Evolutionary conservation across 2,329 filamentous ascomycete species (phyloP).

Genomic region (Xenosphaeropsis pyriputrescens): DNA sequence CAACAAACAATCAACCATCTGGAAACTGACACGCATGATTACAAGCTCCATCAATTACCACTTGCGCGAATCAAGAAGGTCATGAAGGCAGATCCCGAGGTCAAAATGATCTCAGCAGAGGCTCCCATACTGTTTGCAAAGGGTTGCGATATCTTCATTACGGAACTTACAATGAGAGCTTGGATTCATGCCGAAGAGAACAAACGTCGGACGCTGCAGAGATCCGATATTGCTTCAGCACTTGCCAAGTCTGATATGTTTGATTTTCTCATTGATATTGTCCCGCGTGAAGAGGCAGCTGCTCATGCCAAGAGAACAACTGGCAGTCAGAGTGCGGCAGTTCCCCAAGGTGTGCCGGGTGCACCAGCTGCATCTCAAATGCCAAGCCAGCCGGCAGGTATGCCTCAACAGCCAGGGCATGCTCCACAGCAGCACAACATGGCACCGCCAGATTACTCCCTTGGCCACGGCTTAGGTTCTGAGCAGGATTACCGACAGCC

Average conservation of each 20-base stretch:
- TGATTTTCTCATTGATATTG: slow-evolving; percentile 97
- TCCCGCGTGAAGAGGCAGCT: slow-evolving; percentile 84
- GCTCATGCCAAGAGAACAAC: slow-evolving; percentile 66
- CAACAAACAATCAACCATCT: slow-evolving; percentile 95
- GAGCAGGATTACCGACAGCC: slow-evolving; percentile 72
- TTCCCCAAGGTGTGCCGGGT: slow-evolving; percentile 29
- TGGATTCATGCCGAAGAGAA: slow-evolving; percentile 99
- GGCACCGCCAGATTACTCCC: slow-evolving; percentile 43
- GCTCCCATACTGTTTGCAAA: slow-evolving; percentile 97
- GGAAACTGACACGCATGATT: slow-evolving; percentile 90
- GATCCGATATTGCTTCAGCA: slow-evolving; percentile 91
- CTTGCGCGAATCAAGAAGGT: slow-evolving; percentile 99
- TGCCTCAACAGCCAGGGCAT: slow-evolving; percentile 28
- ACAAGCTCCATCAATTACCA: slow-evolving; percentile 94
- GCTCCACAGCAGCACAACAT: slow-evolving; percentile 46
- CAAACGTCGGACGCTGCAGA: slow-evolving; percentile 87
- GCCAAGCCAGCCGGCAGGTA: slow-evolving; percentile 32
- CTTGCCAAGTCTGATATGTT: slow-evolving; percentile 99
- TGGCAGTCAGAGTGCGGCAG: slow-evolving; percentile 27
- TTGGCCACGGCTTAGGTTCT: slow-evolving; percentile 48
- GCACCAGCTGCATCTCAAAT: slow-evolving; percentile 34
- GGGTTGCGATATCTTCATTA: slow-evolving; percentile 98
- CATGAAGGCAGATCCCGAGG: slow-evolving; percentile 98
- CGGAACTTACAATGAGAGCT: slow-evolving; percentile 94
- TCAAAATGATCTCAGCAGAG: slow-evolving; percentile 99